Conservation (phyloP, 1,139 yeast species). For the Taphrina confusa region DNA sequence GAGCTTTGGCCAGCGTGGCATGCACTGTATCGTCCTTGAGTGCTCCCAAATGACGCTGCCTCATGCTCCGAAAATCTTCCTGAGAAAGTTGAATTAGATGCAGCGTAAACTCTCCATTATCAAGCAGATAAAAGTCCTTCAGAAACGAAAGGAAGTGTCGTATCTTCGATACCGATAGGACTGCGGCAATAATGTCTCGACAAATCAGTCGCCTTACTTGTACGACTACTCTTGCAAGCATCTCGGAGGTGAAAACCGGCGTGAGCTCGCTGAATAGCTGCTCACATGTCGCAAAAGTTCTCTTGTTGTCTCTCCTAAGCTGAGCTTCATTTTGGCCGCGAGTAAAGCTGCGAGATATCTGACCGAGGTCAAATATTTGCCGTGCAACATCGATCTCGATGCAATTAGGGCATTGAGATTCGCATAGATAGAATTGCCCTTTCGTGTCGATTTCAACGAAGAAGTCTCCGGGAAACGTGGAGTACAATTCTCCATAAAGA, state of each 20-base stretch:
- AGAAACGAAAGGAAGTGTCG: neutral
- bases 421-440: neutral
- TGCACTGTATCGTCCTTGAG: constrained; percentile 10
- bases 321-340: too few species aligned
- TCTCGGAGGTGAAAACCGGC: neutral
- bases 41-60: neutral
- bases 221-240: neutral
- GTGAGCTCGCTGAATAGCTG: neutral
- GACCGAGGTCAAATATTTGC: constrained; percentile 3
- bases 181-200: neutral
- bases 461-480: neutral
- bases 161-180: neutral
- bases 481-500: constrained; percentile 1
- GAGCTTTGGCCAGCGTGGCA: constrained; percentile 4
- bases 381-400: neutral
- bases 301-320: neutral
- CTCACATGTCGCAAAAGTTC: neutral
- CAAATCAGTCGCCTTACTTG: neutral
- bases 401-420: neutral
- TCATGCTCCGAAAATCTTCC: constrained; percentile 1
- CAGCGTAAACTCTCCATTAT: neutral
- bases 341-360: neutral
- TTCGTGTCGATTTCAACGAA: neutral
- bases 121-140: neutral
- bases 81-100: neutral